Conservation (phyloP, 495 filamentous ascomycete genomes). For the Lasiosphaeria hispida region DNA sequence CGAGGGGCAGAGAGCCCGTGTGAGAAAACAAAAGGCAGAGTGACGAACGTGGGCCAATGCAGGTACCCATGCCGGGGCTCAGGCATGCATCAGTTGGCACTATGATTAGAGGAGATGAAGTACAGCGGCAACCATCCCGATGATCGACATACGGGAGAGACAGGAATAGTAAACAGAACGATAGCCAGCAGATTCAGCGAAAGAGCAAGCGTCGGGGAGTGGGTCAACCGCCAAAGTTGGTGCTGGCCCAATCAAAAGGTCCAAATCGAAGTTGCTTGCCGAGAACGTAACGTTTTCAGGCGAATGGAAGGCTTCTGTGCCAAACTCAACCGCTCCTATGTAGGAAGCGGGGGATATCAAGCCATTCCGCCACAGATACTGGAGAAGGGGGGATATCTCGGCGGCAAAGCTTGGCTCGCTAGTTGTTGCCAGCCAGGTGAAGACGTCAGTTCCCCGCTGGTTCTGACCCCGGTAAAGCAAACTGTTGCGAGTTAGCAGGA, state of each 20-base stretch:
- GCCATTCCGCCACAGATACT: constrained; percentile 29
- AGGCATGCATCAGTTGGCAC: neutral
- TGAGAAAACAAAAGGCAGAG: neutral
- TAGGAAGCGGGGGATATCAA: constrained; percentile 22
- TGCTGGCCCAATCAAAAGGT: constrained; percentile 22
- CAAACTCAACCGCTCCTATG: constrained; percentile 28
- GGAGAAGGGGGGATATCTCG: constrained; percentile 29
- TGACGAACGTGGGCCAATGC: constrained; percentile 10
- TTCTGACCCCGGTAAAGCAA: constrained; percentile 26
- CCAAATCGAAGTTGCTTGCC: constrained; percentile 19
- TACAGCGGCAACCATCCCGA: constrained; percentile 19
- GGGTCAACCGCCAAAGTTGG: constrained; percentile 10
- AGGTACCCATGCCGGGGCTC: constrained; percentile 21
- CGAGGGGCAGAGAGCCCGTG: neutral
- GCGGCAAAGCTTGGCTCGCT: constrained; percentile 23
- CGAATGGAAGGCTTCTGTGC: constrained; percentile 29
- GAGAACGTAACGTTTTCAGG: constrained; percentile 29
- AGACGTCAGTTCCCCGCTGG: constrained; percentile 27
- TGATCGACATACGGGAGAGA: constrained; percentile 23
- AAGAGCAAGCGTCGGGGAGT: constrained; percentile 9
- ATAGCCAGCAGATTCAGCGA: constrained; percentile 1
- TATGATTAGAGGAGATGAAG: constrained; percentile 22
- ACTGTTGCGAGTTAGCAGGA: constrained; percentile 20
- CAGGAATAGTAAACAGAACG: constrained; percentile 8
- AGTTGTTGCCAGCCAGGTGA: constrained; percentile 25